Base-by-base conservation (phyloP, 2,329 filamentous ascomycete genomes). In the Lecanicillium sp. region DNA sequence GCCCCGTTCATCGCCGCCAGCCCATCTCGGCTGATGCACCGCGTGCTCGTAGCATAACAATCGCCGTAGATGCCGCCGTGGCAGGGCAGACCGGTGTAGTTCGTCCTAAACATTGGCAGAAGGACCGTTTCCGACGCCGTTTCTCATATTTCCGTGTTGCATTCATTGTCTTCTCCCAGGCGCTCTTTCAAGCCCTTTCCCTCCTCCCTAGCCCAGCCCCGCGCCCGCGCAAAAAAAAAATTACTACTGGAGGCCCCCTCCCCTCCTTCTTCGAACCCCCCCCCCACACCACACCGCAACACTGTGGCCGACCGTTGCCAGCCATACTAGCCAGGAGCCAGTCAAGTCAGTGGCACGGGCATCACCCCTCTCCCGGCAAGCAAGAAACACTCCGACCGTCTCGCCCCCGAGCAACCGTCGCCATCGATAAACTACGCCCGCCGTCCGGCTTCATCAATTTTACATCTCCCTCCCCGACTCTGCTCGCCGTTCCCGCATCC, bases 261-360 rank as follows among this genome's bases (percentile, higher is more conserved):
- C 17, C 15, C 33, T 23, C 27, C 42, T 29, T 11, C 32, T 36
- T 11, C 15, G 12, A 21, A 11, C 15, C 43, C 20, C 32, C 44
- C 38, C 44, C 32, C 45, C 45, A 42, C 45, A 41, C 11, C 45
- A 42, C 45, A 48, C 45, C 45, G 45, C 45, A 42, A 35, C 30
- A 42, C 45, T 23, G 4, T 17, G 23, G 30, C 45, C 45, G 3
- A 48, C 45, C 45, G 45, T 48, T 48, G 45, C 42, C 45, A 42
- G 19, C 38, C 33, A 37, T 27, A 27, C 32, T 17, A 29, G 30
- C 32, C 38, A 48, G 45, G 38, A 48, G 44, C 35, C 44, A 48
- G 38, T 42, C 37, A 32, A 42, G 14, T 32, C 7, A 21, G 45
- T 48, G 21, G 45, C 45, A 48, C 45, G 45, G 45, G 30, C 45